Evolutionary conservation across 495 filamentous ascomycete genomes (phyloP), one percentile per base, ranked within the genome.

Genomic region (Penicillium robsamsonii): DNA sequence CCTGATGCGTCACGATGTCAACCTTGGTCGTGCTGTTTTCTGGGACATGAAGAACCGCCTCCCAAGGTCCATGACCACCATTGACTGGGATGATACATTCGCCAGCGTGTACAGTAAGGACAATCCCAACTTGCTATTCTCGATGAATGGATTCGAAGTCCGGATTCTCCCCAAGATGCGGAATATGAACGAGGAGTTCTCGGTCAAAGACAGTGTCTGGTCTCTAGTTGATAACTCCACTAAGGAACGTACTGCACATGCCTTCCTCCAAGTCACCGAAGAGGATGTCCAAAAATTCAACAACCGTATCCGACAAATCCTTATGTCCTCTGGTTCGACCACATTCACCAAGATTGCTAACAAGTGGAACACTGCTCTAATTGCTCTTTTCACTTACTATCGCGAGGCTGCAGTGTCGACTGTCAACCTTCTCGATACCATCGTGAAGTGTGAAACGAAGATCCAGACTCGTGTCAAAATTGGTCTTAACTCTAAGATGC

Each of bases 321-420:
- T 99, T 27, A 99, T 99, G 95, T 96, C 91, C 12, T 97, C 93
- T 57, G 95, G 95, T 25, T 96, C 91, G 4, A 99, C 95, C 3
- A 99, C 95, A 1, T 99, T 99, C 79, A 99, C 95, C 46, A 99
- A 99, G 82, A 99, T 99, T 64, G 95, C 95, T 46, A 99, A 99
- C 72, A 99, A 99, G 72, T 99, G 95, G 95, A 99, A 99, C 71
- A 97, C 95, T 0, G 92, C 89, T 7, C 76, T 99, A 54, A 99
- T 99, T 66, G 93, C 95, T n/a, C 80, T 99, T 25, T 99, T 99
- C 77, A 99, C 95, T 0, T 99, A 99, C 71, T 99, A 97, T 68
- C 91, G 95, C 66, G 95, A 99, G 67, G 95, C 95, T 38, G 95
- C 92, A 31, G 92, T 97, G n/a, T 94, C 91, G 9, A 99, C 95